Percentiles rank a stretch among this genome's conserved stretches.
Conservation (phyloP, 2,329 filamentous ascomycete genomes). For the Cercospora brassicicola region DNA sequence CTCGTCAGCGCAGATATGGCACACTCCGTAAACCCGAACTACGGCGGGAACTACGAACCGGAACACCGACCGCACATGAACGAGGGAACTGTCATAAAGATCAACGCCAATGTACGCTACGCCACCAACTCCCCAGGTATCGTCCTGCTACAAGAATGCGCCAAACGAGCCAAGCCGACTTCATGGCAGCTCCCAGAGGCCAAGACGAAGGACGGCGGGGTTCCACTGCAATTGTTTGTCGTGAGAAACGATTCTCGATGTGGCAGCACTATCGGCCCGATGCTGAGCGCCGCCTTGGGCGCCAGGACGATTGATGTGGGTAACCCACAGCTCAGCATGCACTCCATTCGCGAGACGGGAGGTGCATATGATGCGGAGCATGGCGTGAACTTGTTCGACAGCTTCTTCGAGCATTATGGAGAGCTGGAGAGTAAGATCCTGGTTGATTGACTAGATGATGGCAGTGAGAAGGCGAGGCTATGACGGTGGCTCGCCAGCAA, state of each 20-base stretch:
- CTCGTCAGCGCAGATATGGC: conserved; percentile 97
- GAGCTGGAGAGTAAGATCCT: conserved; percentile 78
- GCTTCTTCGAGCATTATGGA: conserved; percentile 85
- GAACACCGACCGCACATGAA: conserved; percentile 95
- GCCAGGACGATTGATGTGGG: conserved; percentile 87
- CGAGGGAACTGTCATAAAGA: conserved; percentile 92
- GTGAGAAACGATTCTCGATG: conserved; percentile 94
- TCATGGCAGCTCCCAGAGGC: conserved; percentile 35
- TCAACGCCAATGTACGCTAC: conserved; percentile 97
- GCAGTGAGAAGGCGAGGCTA: conserved; percentile 4
- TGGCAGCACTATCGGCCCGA: conserved; percentile 96
- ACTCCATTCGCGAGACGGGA: conserved; percentile 91
- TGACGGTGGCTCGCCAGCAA: not conserved
- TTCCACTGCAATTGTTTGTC: conserved; percentile 93
- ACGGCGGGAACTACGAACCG: conserved; percentile 83
- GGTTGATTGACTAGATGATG: conserved; percentile 61
- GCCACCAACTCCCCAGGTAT: conserved; percentile 96
- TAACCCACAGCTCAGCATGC: conserved; percentile 94
- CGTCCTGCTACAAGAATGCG: conserved; percentile 85
- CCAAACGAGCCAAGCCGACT: conserved; percentile 56
- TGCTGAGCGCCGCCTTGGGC: conserved; percentile 83
- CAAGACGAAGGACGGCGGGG: conserved; percentile 59
- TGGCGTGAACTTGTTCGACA: conserved; percentile 79
- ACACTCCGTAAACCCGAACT: conserved; percentile 94
- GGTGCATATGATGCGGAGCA: conserved; percentile 85